phyloP scores from a whole-genome alignment of 148 eudicot genomes.

The Rhododendron ferrugineum region DNA sequence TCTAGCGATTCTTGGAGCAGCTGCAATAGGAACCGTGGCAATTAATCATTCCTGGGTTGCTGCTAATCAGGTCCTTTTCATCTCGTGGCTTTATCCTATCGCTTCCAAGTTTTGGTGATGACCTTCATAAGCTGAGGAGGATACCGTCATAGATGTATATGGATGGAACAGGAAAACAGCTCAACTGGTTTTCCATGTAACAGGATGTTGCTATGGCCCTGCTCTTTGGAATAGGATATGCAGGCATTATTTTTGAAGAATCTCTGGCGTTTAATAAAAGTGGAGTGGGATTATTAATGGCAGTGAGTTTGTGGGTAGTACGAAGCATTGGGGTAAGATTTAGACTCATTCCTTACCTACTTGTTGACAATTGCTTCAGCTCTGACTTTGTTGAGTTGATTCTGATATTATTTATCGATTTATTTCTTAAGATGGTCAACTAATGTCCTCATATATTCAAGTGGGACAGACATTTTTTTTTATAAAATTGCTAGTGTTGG shows the following conservation, averaged over 20 bases:
- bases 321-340: constrained; percentile 82
- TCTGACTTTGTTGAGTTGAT: not conserved
- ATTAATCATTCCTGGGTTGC: constrained; percentile 95
- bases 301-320: constrained; percentile 87
- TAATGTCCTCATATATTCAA: not conserved
- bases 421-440: not conserved
- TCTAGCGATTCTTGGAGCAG: constrained; percentile 68
- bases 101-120: not conserved
- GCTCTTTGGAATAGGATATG: constrained; percentile 85
- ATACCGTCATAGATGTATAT: not conserved
- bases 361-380: not conserved
- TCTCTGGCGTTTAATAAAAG: constrained; percentile 96
- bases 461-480: not conserved
- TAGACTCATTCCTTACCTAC: not conserved
- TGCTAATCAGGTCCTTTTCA: constrained; percentile 67
- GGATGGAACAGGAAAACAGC: not conserved
- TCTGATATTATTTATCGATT: not conserved
- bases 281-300: constrained; percentile 96
- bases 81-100: not conserved
- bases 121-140: not conserved
- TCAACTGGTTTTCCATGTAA: constrained; percentile 16
- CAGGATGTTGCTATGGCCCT: constrained; percentile 93
- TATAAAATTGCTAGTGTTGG: not conserved
- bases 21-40: constrained; percentile 71
- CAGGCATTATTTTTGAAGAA: constrained; percentile 92